phyloP scores from a whole-genome alignment of 768 basidiomycete genomes.

The Tricholoma saponaceum region DNA sequence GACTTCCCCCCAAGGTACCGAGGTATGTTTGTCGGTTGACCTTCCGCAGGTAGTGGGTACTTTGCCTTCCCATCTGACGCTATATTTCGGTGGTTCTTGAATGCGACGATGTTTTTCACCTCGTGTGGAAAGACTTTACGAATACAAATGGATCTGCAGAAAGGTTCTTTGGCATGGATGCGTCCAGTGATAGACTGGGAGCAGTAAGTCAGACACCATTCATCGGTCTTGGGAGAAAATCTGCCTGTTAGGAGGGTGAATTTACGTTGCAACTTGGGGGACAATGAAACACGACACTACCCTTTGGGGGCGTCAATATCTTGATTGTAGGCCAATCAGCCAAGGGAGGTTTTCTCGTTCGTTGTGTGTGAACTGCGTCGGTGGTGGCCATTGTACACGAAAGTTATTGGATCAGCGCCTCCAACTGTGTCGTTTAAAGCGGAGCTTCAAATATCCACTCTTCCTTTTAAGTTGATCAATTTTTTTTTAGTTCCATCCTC shows the following conservation, averaged over 20 bases:
- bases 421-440: background rate
- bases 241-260: constrained; percentile 32
- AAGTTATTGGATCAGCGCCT: background rate
- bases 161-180: constrained; percentile 44
- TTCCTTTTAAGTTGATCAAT: constrained; percentile 20
- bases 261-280: background rate
- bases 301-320: constrained; percentile 49
- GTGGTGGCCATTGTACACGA: constrained; percentile 25
- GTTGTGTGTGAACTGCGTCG: constrained; percentile 20
- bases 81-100: constrained; percentile 39
- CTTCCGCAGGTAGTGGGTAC: constrained; percentile 65
- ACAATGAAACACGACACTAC: constrained; percentile 17
- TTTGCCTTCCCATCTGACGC: constrained; percentile 43
- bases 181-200: constrained; percentile 55
- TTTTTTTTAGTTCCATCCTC: constrained; percentile 13
- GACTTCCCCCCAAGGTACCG: constrained; percentile 40
- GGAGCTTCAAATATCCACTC: constrained; percentile 5
- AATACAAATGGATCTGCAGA: constrained; percentile 57
- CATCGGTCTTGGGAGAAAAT: constrained; percentile 57
- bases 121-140: constrained; percentile 68
- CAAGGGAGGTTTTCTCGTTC: constrained; percentile 33
- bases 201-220: constrained; percentile 62
- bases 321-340: constrained; percentile 51
- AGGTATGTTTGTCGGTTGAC: constrained; percentile 48
- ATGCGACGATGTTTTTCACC: constrained; percentile 46